Conservation (phyloP, 164 flowering plant species). For the Vitis rupestris region DNA sequence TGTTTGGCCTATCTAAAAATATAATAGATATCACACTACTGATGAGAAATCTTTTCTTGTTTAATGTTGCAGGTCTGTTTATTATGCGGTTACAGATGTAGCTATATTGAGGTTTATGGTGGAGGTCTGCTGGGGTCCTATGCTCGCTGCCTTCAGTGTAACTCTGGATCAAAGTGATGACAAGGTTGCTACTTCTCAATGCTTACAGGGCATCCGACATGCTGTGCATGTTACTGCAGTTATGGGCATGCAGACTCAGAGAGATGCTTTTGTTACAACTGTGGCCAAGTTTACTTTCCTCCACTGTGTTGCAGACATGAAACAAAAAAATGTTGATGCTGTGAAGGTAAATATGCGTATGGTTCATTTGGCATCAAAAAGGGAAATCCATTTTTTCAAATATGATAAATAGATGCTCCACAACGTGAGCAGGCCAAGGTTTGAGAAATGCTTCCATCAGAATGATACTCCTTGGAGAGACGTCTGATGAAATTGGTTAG, state of each 20-base stretch:
- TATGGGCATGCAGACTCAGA: slow-evolving; percentile 97
- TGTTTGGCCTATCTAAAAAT: not conserved
- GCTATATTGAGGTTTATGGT: slow-evolving; percentile 93
- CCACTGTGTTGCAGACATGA: slow-evolving; percentile 97
- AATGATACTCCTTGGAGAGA: not conserved
- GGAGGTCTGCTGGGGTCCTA: slow-evolving; percentile 99
- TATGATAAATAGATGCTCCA: not conserved
- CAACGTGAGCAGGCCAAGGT: not conserved
- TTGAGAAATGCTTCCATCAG: slow-evolving; percentile 1
- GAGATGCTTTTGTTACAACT: slow-evolving; percentile 98
- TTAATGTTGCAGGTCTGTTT: slow-evolving; percentile 63
- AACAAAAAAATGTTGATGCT: slow-evolving; percentile 98
- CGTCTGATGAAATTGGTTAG: too few relatives aligned
- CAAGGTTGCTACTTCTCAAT: slow-evolving; percentile 68
- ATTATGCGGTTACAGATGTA: slow-evolving; percentile 75
- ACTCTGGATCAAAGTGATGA: slow-evolving; percentile 98
- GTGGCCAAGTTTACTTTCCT: slow-evolving; percentile 95
- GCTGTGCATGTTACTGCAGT: slow-evolving; percentile 97
- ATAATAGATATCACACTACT: not conserved
- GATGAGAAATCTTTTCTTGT: not conserved
- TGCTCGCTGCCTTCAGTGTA: slow-evolving; percentile 98
- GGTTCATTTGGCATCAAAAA: not conserved
- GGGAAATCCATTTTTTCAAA: not conserved
- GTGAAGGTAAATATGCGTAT: slow-evolving; percentile 63
- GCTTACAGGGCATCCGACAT: slow-evolving; percentile 84